These are phyloP conservation scores for Acacia crassicarpa DNA, from an alignment of 306 rosid genomes.

Conservation along the genomic window DNA sequence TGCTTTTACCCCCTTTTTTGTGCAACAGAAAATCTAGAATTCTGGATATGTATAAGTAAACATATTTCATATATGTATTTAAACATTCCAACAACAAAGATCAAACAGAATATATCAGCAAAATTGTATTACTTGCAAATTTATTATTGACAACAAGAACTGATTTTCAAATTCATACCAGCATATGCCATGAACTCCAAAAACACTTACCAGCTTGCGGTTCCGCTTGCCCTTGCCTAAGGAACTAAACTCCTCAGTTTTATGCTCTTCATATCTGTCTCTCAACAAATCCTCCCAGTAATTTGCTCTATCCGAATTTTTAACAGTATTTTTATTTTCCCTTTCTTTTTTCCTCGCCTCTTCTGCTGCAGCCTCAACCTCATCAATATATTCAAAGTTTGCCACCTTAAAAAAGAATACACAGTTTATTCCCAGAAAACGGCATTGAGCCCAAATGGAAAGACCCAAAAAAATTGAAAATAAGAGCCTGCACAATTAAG, in stretches of 20 bases:
- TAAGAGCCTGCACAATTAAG: not conserved
- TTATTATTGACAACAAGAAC: constrained; percentile 17
- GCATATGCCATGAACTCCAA: constrained; percentile 11
- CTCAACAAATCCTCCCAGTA: constrained; percentile 94
- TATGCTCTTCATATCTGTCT: constrained; percentile 87
- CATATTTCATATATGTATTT: not conserved
- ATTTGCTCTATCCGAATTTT: constrained; percentile 61
- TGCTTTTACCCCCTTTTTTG: not conserved
- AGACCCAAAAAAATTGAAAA: not conserved
- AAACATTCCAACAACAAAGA: constrained; percentile 9
- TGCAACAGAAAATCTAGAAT: not conserved
- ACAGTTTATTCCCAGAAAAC: constrained; percentile 16
- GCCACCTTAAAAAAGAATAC: constrained; percentile 70
- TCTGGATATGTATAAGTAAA: not conserved
- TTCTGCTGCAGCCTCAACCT: constrained; percentile 74
- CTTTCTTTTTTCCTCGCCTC: constrained; percentile 61
- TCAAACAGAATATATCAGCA: constrained; percentile 15
- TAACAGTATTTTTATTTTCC: constrained; percentile 35
- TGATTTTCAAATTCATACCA: constrained; percentile 3
- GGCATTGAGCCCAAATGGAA: constrained; percentile 5
- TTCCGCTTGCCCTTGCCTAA: constrained; percentile 96
- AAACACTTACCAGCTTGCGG: constrained; percentile 75
- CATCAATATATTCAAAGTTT: constrained; percentile 92
- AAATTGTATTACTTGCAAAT: constrained; percentile 12
- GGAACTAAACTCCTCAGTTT: constrained; percentile 84